Evolutionary conservation across 345 rosid genomes (phyloP).

Genomic region (Noccaea bulbosa): DNA sequence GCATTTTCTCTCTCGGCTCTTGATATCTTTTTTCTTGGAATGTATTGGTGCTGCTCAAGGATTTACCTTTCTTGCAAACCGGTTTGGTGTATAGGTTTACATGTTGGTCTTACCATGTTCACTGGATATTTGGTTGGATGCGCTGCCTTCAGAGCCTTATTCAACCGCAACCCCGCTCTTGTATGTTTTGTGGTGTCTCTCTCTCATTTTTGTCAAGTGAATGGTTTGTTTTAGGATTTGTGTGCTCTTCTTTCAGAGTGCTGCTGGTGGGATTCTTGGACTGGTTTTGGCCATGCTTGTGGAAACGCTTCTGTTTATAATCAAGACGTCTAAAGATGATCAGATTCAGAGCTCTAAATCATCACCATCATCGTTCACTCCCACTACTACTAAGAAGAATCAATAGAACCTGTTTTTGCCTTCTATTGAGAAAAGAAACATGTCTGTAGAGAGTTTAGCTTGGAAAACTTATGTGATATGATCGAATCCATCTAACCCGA

Average conservation of each 20-base stretch:
- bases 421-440: conserved; percentile 5
- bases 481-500: neutral
- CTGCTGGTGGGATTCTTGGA: conserved; percentile 95
- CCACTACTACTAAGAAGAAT: conserved; percentile 64
- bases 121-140: conserved; percentile 93
- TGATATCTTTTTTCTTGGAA: neutral
- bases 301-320: conserved; percentile 85
- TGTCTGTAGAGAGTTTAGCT: conserved; percentile 13
- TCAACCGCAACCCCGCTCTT: conserved; percentile 69
- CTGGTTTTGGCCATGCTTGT: conserved; percentile 87
- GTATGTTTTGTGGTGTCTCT: conserved; percentile 42
- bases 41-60: neutral
- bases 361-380: conserved; percentile 39
- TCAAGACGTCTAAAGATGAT: conserved; percentile 65
- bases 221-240: neutral
- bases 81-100: conserved; percentile 59
- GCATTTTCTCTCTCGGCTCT: neutral
- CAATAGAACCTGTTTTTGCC: conserved; percentile 48
- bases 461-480: conserved; percentile 4
- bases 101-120: conserved; percentile 86
- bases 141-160: conserved; percentile 82
- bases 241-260: conserved; percentile 56
- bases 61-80: neutral
- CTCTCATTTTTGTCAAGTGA: conserved; percentile 1
- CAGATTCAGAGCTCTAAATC: conserved; percentile 40